Evolutionary conservation across 2,329 filamentous ascomycete species (phyloP).

Genomic region (Trichoderma asperellum): DNA sequence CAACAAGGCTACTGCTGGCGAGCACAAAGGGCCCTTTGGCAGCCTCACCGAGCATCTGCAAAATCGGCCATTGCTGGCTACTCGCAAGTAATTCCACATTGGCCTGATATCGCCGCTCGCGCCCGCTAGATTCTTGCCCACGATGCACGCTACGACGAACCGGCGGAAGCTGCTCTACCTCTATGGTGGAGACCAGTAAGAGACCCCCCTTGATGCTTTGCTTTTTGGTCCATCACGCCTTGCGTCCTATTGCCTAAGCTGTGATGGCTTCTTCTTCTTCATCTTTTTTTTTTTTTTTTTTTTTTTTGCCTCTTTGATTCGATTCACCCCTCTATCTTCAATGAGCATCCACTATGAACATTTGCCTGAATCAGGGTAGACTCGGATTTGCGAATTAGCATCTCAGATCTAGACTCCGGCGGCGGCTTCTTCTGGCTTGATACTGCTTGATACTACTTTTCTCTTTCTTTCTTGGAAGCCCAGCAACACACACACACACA

Average conservation of each 20-base stretch:
- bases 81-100: not conserved
- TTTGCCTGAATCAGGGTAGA: constrained; percentile 8
- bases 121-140: not conserved
- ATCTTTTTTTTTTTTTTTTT: not conserved
- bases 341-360: not conserved
- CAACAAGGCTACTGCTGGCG: constrained; percentile 23
- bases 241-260: not conserved
- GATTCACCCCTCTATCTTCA: constrained; percentile 2
- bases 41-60: not conserved
- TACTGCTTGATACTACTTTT: not conserved
- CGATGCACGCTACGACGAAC: constrained; percentile 11
- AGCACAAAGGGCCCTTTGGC: not conserved
- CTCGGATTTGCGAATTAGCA: not conserved
- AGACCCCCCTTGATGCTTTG: constrained; percentile 17
- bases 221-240: not conserved
- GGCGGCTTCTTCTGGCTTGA: constrained; percentile 7
- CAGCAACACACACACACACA: not conserved
- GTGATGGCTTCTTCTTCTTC: not conserved
- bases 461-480: not conserved
- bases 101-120: not conserved
- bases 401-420: constrained; percentile 4
- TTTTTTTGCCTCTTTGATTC: not conserved
- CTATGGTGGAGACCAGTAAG: constrained; percentile 49
- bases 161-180: constrained; percentile 39
- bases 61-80: not conserved